Conservation (phyloP, 257 asterid genomes). For the Marsdenia floribunda region DNA sequence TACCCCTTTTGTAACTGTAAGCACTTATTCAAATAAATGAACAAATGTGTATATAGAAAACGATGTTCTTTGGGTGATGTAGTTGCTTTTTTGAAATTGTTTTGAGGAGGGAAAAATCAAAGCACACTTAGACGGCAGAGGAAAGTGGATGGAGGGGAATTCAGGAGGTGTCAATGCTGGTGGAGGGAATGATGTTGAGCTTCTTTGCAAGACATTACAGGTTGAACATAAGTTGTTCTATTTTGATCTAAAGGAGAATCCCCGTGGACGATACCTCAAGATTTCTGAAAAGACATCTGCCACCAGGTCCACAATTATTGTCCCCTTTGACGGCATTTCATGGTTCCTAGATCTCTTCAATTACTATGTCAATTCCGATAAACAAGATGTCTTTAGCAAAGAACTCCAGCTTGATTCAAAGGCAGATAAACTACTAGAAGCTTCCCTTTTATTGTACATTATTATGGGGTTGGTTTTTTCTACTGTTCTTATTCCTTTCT, state of each 20-base stretch:
- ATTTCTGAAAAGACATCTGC: slow-evolving; percentile 97
- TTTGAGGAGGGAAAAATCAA: background rate
- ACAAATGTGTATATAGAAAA: background rate
- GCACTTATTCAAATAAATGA: background rate
- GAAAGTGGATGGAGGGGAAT: slow-evolving; percentile 58
- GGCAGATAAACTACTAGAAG: slow-evolving; percentile 31
- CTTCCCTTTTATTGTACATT: slow-evolving; percentile 10
- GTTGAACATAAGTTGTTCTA: slow-evolving; percentile 97
- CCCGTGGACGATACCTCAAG: slow-evolving; percentile 89
- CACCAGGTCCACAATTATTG: slow-evolving; percentile 91
- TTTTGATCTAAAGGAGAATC: slow-evolving; percentile 97
- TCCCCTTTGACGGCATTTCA: slow-evolving; percentile 84
- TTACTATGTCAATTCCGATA: slow-evolving; percentile 82
- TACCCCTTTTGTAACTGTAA: too few relatives aligned
- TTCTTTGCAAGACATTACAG: slow-evolving; percentile 85
- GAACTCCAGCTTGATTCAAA: slow-evolving; percentile 94
- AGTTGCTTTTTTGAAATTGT: background rate
- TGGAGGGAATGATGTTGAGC: slow-evolving; percentile 79
- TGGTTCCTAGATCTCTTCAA: slow-evolving; percentile 99
- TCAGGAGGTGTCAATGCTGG: slow-evolving; percentile 55
- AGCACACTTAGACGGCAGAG: background rate
- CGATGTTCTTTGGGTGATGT: background rate
- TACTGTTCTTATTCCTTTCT: background rate
- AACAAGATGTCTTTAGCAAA: slow-evolving; percentile 77
- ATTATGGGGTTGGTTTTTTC: slow-evolving; percentile 6